Evolutionary conservation across 2,329 filamentous ascomycete species (phyloP).

Genomic region (Mycosphaerelloides madeirae): DNA sequence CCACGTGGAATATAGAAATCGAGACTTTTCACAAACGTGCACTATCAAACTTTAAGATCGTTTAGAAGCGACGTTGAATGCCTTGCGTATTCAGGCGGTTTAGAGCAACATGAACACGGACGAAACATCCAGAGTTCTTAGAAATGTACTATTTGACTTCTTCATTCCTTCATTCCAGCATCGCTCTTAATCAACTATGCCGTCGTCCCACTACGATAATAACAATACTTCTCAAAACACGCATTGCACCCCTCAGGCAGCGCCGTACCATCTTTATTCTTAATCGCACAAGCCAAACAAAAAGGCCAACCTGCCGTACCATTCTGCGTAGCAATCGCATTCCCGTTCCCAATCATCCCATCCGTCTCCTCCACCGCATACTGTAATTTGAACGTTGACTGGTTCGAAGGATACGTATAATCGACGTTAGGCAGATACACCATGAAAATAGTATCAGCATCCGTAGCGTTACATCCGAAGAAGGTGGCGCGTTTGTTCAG

Average conservation of each 20-base stretch:
- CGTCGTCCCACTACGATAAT: not conserved
- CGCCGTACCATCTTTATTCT: constrained; percentile 30
- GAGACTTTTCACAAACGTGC: too few relatives aligned
- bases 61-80: too few relatives aligned
- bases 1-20: too few relatives aligned
- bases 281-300: constrained; percentile 43
- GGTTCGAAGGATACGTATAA: constrained; percentile 35
- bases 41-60: too few relatives aligned
- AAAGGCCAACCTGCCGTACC: constrained; percentile 34
- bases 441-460: constrained; percentile 34
- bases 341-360: constrained; percentile 40
- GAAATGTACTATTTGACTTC: too few relatives aligned
- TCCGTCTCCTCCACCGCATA: constrained; percentile 35
- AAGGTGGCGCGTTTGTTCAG: constrained; percentile 59
- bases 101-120: too few relatives aligned
- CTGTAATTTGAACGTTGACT: constrained; percentile 32
- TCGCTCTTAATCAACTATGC: not conserved
- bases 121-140: too few relatives aligned
- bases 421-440: constrained; percentile 44
- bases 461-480: constrained; percentile 53
- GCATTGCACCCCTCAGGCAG: constrained; percentile 35
- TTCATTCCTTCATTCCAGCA: too few relatives aligned
- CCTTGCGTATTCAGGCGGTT: too few relatives aligned
- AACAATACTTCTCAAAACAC: constrained; percentile 42
- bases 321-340: constrained; percentile 36